Conservation (phyloP, 805 yeast genomes). For the Spathaspora sp. region DNA sequence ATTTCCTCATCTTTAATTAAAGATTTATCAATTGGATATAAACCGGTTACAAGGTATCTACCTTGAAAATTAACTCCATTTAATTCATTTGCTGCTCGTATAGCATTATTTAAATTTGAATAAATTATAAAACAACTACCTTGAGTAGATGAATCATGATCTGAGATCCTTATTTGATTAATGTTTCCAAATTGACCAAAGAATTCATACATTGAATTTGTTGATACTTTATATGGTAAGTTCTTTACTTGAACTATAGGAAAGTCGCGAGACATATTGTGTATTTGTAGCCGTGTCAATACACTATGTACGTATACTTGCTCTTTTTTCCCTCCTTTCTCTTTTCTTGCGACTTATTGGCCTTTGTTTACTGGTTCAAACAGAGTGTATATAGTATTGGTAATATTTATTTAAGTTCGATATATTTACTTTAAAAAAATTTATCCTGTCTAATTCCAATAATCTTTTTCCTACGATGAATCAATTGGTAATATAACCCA, state of each 20-base stretch:
- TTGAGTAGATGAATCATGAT: conserved; percentile 9
- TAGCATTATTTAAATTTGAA: conserved; percentile 45
- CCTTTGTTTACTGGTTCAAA: too few species aligned
- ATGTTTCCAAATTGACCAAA: conserved; percentile 56
- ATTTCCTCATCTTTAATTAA: conserved; percentile 24
- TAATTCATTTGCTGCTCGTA: conserved; percentile 49
- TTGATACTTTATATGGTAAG: conserved; percentile 48
- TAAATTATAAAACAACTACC: conserved; percentile 57
- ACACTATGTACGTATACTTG: too few species aligned
- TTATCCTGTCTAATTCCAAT: background rate
- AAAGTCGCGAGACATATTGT: conserved; percentile 15
- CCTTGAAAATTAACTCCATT: conserved; percentile 60
- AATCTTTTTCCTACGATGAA: background rate
- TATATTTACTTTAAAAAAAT: background rate
- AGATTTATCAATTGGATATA: conserved; percentile 43
- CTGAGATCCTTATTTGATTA: conserved; percentile 46
- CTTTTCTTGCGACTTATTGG: too few species aligned
- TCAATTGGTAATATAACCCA: background rate
- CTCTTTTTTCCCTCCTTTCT: too few species aligned
- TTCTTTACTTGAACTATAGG: conserved; percentile 56
- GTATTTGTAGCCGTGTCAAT: too few species aligned
- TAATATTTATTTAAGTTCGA: background rate
- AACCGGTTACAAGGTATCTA: conserved; percentile 51
- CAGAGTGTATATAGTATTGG: too few species aligned
- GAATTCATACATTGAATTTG: conserved; percentile 46